Evolutionary conservation across 78 protist genomes (phyloP).

Genomic region (Isochrysis galbana): DNA sequence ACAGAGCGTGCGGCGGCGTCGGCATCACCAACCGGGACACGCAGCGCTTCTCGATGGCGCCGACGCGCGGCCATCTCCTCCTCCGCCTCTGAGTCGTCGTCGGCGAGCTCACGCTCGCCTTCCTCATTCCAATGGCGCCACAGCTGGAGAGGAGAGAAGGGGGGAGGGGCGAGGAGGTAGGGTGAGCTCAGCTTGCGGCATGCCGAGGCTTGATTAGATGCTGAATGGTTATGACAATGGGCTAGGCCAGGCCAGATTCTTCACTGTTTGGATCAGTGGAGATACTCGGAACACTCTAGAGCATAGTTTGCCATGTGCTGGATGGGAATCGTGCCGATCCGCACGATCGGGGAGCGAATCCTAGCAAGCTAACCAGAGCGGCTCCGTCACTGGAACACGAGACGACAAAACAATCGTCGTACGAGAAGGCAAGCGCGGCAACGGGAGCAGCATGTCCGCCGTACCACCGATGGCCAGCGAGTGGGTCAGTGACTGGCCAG

Average conservation of each 20-base stretch:
- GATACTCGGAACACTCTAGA: too few species aligned
- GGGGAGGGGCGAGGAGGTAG: too few species aligned
- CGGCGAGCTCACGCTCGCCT: not conserved
- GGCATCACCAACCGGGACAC: not conserved
- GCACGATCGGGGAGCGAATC: too few species aligned
- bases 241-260: too few species aligned
- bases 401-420: not conserved
- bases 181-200: too few species aligned
- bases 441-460: not conserved
- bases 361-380: too few species aligned
- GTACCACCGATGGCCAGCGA: not conserved
- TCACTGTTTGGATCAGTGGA: too few species aligned
- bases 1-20: not conserved
- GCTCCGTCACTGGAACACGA: not conserved
- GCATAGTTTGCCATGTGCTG: too few species aligned
- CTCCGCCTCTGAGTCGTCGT: not conserved
- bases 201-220: too few species aligned
- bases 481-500: not conserved
- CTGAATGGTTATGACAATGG: too few species aligned
- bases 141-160: too few species aligned
- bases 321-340: too few species aligned
- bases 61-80: not conserved
- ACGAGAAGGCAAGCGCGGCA: not conserved
- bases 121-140: conserved; percentile 12
- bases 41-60: not conserved